Evolutionary conservation across 495 filamentous ascomycete species (phyloP), one percentile per base, ranked within the genome.

Genomic region (Penicillium angulare): DNA sequence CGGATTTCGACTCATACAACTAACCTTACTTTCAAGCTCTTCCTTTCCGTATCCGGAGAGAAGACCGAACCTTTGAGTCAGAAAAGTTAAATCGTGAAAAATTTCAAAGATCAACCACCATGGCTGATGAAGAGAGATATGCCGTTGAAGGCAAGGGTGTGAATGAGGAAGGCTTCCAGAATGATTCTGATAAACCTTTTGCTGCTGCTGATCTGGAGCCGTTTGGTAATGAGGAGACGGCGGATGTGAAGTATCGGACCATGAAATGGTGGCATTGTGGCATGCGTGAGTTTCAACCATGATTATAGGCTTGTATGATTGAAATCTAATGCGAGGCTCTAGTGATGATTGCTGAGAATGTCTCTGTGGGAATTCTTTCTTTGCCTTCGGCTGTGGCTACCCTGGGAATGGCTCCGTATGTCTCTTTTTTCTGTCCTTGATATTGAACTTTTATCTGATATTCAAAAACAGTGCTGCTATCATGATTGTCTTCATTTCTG

Each of bases 331-430:
- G 4, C 17, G 7, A 8, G 29, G 3, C 31, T 48, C 53, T 32
- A 71, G 67, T 86, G 43, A 78, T 87, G 63, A 83, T 87, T 56
- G 85, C 84, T 32, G 83, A 86, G 58, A 83, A 83, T 43, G 81
- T 87, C 45, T 83, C 83, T 12, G 77, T 87, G 5, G 85, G 85
- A 29, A 81, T 79, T 60, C 73, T 88, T 24, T 80, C 79, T 49
- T 73, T 87, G n/a, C 85, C 85, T 0, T 67, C 68, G 5, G 80
- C 78, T n/a, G 80, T 87, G 42, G 81, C 85, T 10, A 75, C 77
- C 2, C 64, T 87, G 5, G 85, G 85, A 33, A 80, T 87, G 71
- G 76, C 81, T 15, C 68, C 68, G 65, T 70, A 74, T 40, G 57
- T 64, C 33, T 52, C 27, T 13, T 16, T 7, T 23, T 18, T 32